Evolutionary conservation across 225 moss, liverwort and hornwort genomes (phyloP), one percentile per base, ranked within the genome.

Genomic region (Sphagnum contortum): DNA sequence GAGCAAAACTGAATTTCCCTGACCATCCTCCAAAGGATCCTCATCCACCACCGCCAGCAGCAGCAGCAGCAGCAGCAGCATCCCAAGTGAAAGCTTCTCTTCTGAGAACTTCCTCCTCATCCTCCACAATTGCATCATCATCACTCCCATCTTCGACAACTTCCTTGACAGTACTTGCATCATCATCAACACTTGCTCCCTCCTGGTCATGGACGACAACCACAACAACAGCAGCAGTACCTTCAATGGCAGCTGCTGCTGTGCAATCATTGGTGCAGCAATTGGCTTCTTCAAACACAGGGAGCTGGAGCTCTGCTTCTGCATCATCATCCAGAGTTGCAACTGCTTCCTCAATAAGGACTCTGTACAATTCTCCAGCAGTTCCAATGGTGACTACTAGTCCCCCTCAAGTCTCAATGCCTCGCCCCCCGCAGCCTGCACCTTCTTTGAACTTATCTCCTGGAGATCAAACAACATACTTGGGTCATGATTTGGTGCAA

Each of bases 1-100:
- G 84, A 47, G 84, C 84, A 60, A 80, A 80, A 63, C 84, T 84
- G 47, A 84, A 84, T 60, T 84, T 84, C 29, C 80, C 84, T 12
- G 83, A 83, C 62, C 74, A 77, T 29, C 74, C 63, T 48, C 48
- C 59, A 4, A 80, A 80, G 12, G 48, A 61, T 2, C 51, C 65
- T 29, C 29, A 29, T 29, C 29, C 29, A 29, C 29, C 29, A 29
- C 29, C 29, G 29, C 29, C 29, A 29, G 29, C 29, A 29, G 29
- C 29, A 29, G 29, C 29, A 29, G 29, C 29, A 29, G 29, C 29
- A 29, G 29, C 29, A 29, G 29, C 29, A 29, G 29, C 29, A 29
- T 29, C 29, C 29, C 29, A 29, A 29, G 29, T 29, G 29, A 29
- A 1, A 29, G 1, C 29, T 29, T 29, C 29, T 29, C 29, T 29